Base-by-base conservation (phyloP, 345 rosid genomes). In the Punica granatum region DNA sequence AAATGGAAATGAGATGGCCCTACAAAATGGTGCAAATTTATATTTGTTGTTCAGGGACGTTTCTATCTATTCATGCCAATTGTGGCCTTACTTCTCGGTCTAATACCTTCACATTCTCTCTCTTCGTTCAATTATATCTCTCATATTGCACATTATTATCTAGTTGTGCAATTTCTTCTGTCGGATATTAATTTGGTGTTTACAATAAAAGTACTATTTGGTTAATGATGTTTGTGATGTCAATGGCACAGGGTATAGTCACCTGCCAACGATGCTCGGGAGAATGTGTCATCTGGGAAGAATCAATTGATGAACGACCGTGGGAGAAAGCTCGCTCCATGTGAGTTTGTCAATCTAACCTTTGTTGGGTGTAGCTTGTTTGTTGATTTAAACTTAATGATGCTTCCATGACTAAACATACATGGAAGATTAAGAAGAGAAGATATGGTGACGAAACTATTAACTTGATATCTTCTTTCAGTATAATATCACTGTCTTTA, bases 281-380 rank as follows among this genome's bases (percentile, higher is more conserved):
- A 21, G 98, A 92, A 64, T 82, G 98, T 72, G 98, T 92, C 39
- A 81, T 88, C 71, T 92, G 98, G 98, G 92, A 88, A 77, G 98
- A 92, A 84, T 87, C 92, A 41, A 87, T 90, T 36, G 98, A 92
- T 49, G 98, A 92, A 76, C 83, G 70, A 71, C 97, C 97, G 46
- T 90, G 98, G 98, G 98, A 92, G 82, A 88, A 84, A 73, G 98
- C 97, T 61, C 89, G 83, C 66, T 92, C 94, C 35, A 83, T 80
- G 98, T 92, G 82, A 72, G 43, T 21, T 77, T 44, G 60, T 36
- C 3, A 48, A 36, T 69, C 36, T 43, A 43, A 6, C 51, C 16
- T 46, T 46, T 0, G 16, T 46, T 64, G 21, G 64, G 42, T 35
- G 64, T 60, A 33, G 21, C 44, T 66, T 33, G 3, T 67, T 21